Evolutionary conservation across 164 flowering plant species (phyloP), one percentile per base, ranked within the genome.

Genomic region (Nelumbo lutea): DNA sequence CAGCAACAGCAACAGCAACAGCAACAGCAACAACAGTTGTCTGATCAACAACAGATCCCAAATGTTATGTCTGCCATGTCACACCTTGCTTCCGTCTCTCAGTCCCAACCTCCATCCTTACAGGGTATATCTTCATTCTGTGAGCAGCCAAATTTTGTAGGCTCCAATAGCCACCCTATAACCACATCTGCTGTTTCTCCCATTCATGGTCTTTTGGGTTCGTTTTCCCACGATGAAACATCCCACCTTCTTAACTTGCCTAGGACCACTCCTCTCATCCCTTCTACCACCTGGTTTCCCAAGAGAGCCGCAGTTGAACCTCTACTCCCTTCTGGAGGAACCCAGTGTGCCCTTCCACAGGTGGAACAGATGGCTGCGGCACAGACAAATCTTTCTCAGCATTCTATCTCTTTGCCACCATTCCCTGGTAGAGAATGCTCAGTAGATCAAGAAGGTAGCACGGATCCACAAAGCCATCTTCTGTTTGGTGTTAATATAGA

Each of bases 401-500:
- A 67, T 67, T 59, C 84, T 51, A 64, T 85, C 59, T 78, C 87
- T 5, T 76, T 86, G 79, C 93, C 90, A 3, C 87, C 90, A 2
- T 86, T 88, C 77, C 90, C 90, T 68, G 90, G 89, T 5, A 80
- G 84, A 63, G 89, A 86, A 53, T 83, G 81, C 75, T 69, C 83
- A 3, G 59, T 75, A 6, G 86, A 80, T 59, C 84, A 79, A 61
- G 86, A 84, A 59, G 88, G 79, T 9, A 72, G 75, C 71, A 67
- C 70, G 45, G 89, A 85, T 79, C 83, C 83, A 0, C 86, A 82
- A 63, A 85, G 80, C 74, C 77, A 81, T 79, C 81, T 83, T 67
- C 71, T 88, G 10, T 88, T 88, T 74, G 93, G 93, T 9, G 86
- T 85, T 55, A 82, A 82, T 59, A 81, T 85, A 59, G 87, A 86